A percentile compares a stretch with the other conserved stretches of the same genome.
phyloP scores from a whole-genome alignment of 208 protist species.

The Zelonia costaricensis region DNA sequence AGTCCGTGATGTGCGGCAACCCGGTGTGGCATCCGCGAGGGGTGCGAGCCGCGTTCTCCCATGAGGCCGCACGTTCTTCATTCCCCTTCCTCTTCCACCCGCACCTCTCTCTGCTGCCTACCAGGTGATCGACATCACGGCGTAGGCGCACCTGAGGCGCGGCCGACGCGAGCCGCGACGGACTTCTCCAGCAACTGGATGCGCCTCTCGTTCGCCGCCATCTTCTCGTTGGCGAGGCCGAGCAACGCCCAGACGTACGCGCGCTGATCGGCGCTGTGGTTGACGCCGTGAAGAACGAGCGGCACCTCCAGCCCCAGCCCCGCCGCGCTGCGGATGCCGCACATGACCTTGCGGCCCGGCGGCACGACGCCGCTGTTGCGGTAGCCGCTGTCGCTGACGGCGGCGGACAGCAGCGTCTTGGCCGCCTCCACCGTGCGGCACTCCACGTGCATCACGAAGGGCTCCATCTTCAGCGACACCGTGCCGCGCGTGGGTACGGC shows the following conservation, averaged over 20 bases:
- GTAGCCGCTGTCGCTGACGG: constrained; percentile 71
- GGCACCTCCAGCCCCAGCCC: constrained; percentile 81
- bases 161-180: constrained; percentile 28
- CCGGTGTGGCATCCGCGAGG: no score
- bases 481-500: constrained; percentile 45
- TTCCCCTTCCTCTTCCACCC: neutral
- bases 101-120: no score
- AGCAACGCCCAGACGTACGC: constrained; percentile 74
- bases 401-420: constrained; percentile 67
- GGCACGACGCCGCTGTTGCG: constrained; percentile 87
- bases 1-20: no score
- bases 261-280: constrained; percentile 55
- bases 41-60: no score
- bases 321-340: constrained; percentile 67
- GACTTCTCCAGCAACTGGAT: constrained; percentile 42
- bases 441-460: constrained; percentile 89
- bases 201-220: constrained; percentile 67
- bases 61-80: no score
- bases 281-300: constrained; percentile 67
- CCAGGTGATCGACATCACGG: no score
- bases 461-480: constrained; percentile 84
- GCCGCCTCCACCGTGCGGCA: constrained; percentile 81
- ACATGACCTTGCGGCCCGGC: constrained; percentile 80
- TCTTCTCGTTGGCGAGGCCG: constrained; percentile 76
- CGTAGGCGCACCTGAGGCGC: no score